A percentile compares a stretch with the other conserved stretches of the same genome.
Evolutionary conservation across 768 basidiomycete species (phyloP).

Genomic region (Leucosporidium scottii): DNA sequence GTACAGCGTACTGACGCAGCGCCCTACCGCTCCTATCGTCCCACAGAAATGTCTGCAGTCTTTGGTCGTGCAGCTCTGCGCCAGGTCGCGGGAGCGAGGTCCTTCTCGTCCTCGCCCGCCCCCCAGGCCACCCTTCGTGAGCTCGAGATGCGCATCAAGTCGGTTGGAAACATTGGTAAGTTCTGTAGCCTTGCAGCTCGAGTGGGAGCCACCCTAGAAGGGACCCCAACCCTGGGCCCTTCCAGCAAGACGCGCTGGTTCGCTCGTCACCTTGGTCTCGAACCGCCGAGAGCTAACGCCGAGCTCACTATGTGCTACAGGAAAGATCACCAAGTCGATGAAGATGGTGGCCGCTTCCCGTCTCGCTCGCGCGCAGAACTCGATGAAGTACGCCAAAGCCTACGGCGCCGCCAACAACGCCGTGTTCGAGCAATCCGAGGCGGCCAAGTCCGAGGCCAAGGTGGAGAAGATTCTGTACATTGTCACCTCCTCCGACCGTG

Average conservation of each 20-base stretch:
- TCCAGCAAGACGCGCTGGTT: slow-evolving; percentile 7
- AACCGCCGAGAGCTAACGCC: background rate
- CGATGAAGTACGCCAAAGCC: slow-evolving; percentile 82
- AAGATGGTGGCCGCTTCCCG: slow-evolving; percentile 90
- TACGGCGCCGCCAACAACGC: slow-evolving; percentile 69
- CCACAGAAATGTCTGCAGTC: no score
- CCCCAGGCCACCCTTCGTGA: slow-evolving; percentile 79
- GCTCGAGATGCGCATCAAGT: slow-evolving; percentile 81
- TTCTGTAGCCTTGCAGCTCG: background rate
- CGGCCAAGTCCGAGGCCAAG: slow-evolving; percentile 50
- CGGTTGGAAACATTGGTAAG: slow-evolving; percentile 62
- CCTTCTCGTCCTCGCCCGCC: slow-evolving; percentile 33
- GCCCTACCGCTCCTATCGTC: no score
- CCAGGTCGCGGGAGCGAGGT: no score
- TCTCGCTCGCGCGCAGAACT: slow-evolving; percentile 87
- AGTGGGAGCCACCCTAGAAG: background rate
- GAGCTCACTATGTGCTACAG: slow-evolving; percentile 48
- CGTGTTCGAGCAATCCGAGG: slow-evolving; percentile 76
- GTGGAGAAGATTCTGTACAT: slow-evolving; percentile 73
- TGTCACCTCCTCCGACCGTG: slow-evolving; percentile 95
- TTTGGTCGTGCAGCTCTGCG: no score
- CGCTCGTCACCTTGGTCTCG: background rate
- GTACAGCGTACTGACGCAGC: no score
- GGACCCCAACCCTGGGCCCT: no score
- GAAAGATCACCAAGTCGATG: slow-evolving; percentile 97